Evolutionary conservation across 768 basidiomycete genomes (phyloP), one percentile per base, ranked within the genome.

Genomic region (Fistulinella prunicolor): DNA sequence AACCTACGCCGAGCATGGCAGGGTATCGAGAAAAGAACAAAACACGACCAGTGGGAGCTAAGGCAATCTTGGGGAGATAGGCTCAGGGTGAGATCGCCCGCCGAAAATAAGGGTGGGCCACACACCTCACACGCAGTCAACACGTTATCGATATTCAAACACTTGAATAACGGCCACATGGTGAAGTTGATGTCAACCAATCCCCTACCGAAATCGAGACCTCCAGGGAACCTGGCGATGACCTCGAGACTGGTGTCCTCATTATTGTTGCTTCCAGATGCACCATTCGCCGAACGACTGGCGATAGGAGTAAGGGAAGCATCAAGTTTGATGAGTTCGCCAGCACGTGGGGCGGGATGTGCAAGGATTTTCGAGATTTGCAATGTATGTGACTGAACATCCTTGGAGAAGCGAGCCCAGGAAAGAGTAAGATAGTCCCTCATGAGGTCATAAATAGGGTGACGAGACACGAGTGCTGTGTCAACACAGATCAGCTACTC

Each of bases 81-180:
- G 10, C 1, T 47, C 37, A 39, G 42, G 40, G 17, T 26, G 35
- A 10, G 16, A 30, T 14, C 38, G 17, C 41, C 53, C 1, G 24
- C 42, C 3, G 46, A 44, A 34, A 17, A 17, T 3, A 30, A 21
- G 29, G 22, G 7, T n/a, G 10, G 26, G 19, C 10, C 2, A 38
- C 57, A 4, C 57, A 88, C 89, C 78, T 98, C 94, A 61, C 91
- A 92, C 47, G 91, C 85, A 7, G 90, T 93, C 51, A 98, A 71
- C 52, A 98, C 88, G 57, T 95, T 94, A 64, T 96, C 94, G 46
- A 95, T 82, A 58, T 92, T 93, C 50, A 97, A 68, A 50, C 86
- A 87, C 64, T 93, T 88, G 77, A 97, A 96, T 42, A 98, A 63
- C 2, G 94, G 94, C 92, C 93, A 98, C 81, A 96, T 89, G 32